Evolutionary conservation across 2,329 filamentous ascomycete species (phyloP).

Genomic region (Myotisia sp.): DNA sequence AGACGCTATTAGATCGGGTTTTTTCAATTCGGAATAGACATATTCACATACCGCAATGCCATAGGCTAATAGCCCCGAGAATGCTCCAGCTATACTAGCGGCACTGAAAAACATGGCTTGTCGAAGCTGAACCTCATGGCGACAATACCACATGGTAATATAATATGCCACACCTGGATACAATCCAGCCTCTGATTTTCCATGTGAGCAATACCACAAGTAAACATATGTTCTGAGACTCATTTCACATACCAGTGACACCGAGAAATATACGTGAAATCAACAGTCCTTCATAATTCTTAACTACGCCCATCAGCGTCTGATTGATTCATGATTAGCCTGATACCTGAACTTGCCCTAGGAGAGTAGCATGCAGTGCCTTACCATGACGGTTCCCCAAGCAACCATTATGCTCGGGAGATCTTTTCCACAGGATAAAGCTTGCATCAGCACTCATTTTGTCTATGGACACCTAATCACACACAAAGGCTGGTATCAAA

Average conservation of each 20-base stretch:
- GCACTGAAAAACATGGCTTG: constrained; percentile 36
- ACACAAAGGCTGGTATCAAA: too few relatives aligned
- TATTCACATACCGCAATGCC: constrained; percentile 29
- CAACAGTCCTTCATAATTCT: constrained; percentile 34
- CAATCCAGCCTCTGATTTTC: constrained; percentile 23
- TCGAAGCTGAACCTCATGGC: constrained; percentile 30
- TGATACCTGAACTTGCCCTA: too few relatives aligned
- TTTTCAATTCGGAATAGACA: constrained; percentile 3
- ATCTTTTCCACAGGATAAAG: constrained; percentile 10
- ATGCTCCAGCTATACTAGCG: constrained; percentile 37
- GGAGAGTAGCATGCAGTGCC: too few relatives aligned
- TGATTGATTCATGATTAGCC: constrained; percentile 6
- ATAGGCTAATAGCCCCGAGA: constrained; percentile 39
- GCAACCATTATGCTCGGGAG: constrained; percentile 21
- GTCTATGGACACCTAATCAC: neutral
- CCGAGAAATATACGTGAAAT: constrained; percentile 35
- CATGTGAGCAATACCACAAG: neutral
- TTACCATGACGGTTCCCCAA: constrained; percentile 36
- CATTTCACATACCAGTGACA: constrained; percentile 17
- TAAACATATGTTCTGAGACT: neutral
- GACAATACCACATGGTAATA: constrained; percentile 34
- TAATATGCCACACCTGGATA: constrained; percentile 34
- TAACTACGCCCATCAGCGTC: constrained; percentile 37
- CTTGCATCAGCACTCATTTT: neutral
- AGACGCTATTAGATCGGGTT: constrained; percentile 10